Base-by-base conservation (phyloP, 257 asterid species). In the Cynanchum wilfordii region DNA sequence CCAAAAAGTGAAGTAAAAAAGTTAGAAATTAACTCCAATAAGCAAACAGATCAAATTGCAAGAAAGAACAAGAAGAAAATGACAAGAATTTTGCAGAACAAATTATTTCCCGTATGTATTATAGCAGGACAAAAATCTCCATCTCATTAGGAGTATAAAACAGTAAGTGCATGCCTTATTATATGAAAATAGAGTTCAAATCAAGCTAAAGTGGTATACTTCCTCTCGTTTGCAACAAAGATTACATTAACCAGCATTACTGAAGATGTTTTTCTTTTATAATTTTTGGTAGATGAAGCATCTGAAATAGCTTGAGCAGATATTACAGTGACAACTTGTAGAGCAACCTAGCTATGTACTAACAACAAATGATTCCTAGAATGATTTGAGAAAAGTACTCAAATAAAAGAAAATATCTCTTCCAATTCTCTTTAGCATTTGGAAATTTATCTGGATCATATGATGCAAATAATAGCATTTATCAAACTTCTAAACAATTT, bases 1-100 rank as follows among this genome's bases (percentile, higher is more conserved):
- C 44, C 42, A 27, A 17, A 16, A 68, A 79, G 73, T 29, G 50
- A 55, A 75, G n/a, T 50, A 10, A 72, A 59, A 63, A 70, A 63
- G 68, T 50, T 64, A 62, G 44, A 30, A 29, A 29, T 8, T 63
- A 33, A 33, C 47, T 63, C 27, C 4, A 5, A 63, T 63, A 19
- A 33, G 49, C 13, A 33, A 62, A 29, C 24, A 62, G 45, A 30
- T 59, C 33, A 10, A 63, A 33, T 17, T 36, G 25, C 22, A 19
- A 33, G 15, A 63, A 63, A 11, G 49, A 20, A 63, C 15, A 6
- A 33, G 16, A 16, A 62, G 5, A 29, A 15, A 24, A 36, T 22
- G 45, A 17, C 45, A 62, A 62, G 67, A 58, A 58, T 8, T 60
- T 1, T 60, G 67, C 5, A 6, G 10, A 59, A 59, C 40, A 60